Evolutionary conservation across 2,329 filamentous ascomycete genomes (phyloP).

Genomic region (Mycosphaerella sp.): DNA sequence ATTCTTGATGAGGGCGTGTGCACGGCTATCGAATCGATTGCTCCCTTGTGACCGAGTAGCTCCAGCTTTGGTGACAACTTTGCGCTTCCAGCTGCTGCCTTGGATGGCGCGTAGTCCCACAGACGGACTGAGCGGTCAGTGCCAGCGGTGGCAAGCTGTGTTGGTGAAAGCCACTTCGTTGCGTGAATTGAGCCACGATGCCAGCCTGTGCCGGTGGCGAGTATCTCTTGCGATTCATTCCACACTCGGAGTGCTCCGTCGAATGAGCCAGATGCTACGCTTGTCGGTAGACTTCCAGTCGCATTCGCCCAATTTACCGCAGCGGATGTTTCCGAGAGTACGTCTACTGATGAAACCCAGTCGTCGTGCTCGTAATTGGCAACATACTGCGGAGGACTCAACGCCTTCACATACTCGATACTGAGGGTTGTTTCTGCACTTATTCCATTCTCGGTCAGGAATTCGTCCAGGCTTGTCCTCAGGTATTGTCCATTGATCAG

Average conservation of each 20-base stretch:
- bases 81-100: constrained; percentile 32
- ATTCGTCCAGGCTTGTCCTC: constrained; percentile 82
- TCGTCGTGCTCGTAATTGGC: constrained; percentile 96
- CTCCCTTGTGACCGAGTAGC: constrained; percentile 72
- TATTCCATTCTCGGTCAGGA: constrained; percentile 77
- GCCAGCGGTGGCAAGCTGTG: constrained; percentile 73
- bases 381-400: constrained; percentile 82
- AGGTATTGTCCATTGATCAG: constrained; percentile 91
- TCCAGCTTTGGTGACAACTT: constrained; percentile 68
- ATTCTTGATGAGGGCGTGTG: constrained; percentile 69
- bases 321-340: constrained; percentile 61
- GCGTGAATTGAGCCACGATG: constrained; percentile 72
- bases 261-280: constrained; percentile 87
- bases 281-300: constrained; percentile 51
- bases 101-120: constrained; percentile 71
- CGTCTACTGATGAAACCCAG: constrained; percentile 85
- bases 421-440: constrained; percentile 81
- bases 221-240: constrained; percentile 79
- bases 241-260: constrained; percentile 85
- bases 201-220: constrained; percentile 63
- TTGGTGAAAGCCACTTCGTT: constrained; percentile 74
- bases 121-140: constrained; percentile 79
- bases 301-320: constrained; percentile 42
- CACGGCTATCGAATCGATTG: constrained; percentile 68
- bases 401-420: constrained; percentile 86